A percentile compares a stretch with the other conserved stretches of the same genome.
phyloP scores from a whole-genome alignment of 2,329 filamentous ascomycete species.

The Cordyceps cateniannulata region DNA sequence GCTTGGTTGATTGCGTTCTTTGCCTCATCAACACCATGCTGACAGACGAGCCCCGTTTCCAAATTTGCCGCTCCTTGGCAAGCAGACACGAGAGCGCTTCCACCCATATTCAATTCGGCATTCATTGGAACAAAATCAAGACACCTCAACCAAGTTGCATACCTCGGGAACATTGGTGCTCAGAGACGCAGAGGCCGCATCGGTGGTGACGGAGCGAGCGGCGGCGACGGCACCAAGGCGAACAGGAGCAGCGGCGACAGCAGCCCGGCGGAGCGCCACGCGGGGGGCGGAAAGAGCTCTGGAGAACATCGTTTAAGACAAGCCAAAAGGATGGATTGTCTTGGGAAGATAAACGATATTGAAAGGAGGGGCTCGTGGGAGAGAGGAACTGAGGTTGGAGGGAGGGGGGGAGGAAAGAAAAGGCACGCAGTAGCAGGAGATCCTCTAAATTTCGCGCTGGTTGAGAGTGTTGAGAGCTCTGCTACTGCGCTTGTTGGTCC shows the following conservation, averaged over 20 bases:
- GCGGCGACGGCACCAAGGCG: slow-evolving; percentile 29
- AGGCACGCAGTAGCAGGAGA: slow-evolving; percentile 24
- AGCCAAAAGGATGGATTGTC: neutral
- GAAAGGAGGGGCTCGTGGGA: neutral
- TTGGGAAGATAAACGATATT: slow-evolving; percentile 5
- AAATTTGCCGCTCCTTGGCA: neutral
- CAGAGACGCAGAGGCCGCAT: slow-evolving; percentile 86
- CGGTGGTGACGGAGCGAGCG: slow-evolving; percentile 81
- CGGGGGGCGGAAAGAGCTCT: slow-evolving; percentile 58
- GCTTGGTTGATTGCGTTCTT: neutral
- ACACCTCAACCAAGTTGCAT: slow-evolving; percentile 18
- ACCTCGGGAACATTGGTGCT: slow-evolving; percentile 61
- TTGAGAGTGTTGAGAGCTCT: slow-evolving; percentile 35
- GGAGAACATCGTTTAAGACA: slow-evolving; percentile 55
- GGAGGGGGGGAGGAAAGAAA: slow-evolving; percentile 20
- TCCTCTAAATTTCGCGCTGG: slow-evolving; percentile 39
- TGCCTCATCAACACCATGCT: neutral
- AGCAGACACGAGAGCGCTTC: neutral
- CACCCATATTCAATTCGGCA: neutral
- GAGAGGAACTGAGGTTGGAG: slow-evolving; percentile 23
- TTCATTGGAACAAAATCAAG: neutral
- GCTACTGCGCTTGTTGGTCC: slow-evolving; percentile 30
- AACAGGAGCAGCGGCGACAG: slow-evolving; percentile 37
- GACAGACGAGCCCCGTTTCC: neutral
- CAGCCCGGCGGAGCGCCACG: slow-evolving; percentile 50